Conservation (phyloP, 2,329 filamentous ascomycete genomes). For the Penicillium sp. region DNA sequence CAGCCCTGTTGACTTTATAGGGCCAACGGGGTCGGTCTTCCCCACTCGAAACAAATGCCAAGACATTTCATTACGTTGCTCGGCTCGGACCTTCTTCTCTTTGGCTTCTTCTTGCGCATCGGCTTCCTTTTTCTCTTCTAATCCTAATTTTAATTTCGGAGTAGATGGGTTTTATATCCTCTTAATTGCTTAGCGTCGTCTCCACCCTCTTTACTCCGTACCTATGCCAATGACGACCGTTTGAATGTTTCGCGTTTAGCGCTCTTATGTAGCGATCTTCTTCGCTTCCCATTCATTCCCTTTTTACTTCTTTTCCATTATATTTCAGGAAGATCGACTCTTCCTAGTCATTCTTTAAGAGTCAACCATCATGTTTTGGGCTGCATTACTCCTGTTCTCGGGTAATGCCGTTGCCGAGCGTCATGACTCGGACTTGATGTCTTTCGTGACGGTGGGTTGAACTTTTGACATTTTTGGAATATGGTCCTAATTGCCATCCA, state of each 20-base stretch:
- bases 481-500: slow-evolving; percentile 12
- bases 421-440: slow-evolving; percentile 33
- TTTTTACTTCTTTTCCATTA: slow-evolving; percentile 4
- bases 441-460: slow-evolving; percentile 33
- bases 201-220: not conserved
- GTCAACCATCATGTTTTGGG: slow-evolving; percentile 23
- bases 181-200: not conserved
- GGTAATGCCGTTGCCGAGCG: slow-evolving; percentile 22
- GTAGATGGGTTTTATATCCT: slow-evolving; percentile 1
- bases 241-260: not conserved
- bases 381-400: slow-evolving; percentile 24
- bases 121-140: not conserved
- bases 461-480: not conserved
- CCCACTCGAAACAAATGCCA: slow-evolving; percentile 24
- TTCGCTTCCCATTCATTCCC: not conserved
- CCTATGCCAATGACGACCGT: not conserved
- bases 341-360: slow-evolving; percentile 30
- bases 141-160: slow-evolving; percentile 5
- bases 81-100: not conserved
- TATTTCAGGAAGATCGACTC: slow-evolving; percentile 16
- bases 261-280: not conserved
- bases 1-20: not conserved
- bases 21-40: slow-evolving; percentile 14
- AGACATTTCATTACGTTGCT: slow-evolving; percentile 16
- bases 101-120: not conserved